phyloP scores from a whole-genome alignment of 1,284 basidiomycete genomes.

The Kwoniella shivajii region DNA sequence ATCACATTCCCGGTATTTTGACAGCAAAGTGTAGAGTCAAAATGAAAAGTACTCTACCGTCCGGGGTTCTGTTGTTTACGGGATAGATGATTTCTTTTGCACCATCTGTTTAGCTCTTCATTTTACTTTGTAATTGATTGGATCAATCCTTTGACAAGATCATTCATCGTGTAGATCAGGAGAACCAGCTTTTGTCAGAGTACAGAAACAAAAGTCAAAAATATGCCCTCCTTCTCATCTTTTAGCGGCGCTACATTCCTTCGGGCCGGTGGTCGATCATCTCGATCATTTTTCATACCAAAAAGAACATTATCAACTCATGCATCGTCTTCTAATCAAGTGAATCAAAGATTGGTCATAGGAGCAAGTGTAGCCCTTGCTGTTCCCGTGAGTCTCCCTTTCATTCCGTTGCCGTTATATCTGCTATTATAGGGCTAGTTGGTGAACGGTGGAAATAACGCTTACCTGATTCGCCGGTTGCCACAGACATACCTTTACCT shows the following conservation, averaged over 20 bases:
- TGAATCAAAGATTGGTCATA: slow-evolving; percentile 1
- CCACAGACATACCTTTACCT: slow-evolving; percentile 27
- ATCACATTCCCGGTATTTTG: not conserved
- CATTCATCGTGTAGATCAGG: no score
- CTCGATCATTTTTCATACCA: no score
- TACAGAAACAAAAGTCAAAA: no score
- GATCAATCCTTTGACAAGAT: not conserved
- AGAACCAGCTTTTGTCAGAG: no score
- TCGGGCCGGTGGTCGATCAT: not conserved
- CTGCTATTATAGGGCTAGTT: no score
- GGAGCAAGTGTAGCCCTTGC: slow-evolving; percentile 14
- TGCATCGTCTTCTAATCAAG: not conserved
- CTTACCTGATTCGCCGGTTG: not conserved
- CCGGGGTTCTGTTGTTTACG: no score
- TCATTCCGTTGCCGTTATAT: not conserved
- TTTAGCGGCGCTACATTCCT: not conserved
- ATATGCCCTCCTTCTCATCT: not conserved
- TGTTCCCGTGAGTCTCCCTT: slow-evolving; percentile 14
- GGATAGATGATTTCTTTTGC: no score
- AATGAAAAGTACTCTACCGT: no score
- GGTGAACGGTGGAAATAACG: not conserved
- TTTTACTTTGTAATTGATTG: no score
- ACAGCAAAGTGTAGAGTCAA: no score
- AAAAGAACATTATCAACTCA: not conserved
- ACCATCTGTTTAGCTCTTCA: no score